These are phyloP conservation scores for Aspergillus hortae DNA, from an alignment of 2,329 filamentous ascomycete species.

Conservation along the genomic window DNA sequence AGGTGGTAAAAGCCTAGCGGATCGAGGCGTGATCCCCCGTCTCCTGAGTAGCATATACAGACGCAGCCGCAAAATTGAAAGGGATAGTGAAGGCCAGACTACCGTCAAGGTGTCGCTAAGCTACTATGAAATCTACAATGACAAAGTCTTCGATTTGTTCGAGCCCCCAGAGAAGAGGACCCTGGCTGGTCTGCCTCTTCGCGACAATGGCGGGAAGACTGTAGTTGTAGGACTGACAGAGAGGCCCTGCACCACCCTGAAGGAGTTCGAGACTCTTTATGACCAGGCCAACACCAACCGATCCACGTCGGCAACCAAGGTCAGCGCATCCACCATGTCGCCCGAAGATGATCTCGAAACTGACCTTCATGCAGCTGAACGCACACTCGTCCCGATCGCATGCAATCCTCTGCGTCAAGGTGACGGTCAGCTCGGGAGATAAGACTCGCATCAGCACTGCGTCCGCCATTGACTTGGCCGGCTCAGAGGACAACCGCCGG, in stretches of 20 bases:
- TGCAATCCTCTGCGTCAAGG: slow-evolving; percentile 84
- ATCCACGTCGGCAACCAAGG: slow-evolving; percentile 82
- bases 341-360: slow-evolving; percentile 4
- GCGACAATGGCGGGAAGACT: slow-evolving; percentile 83
- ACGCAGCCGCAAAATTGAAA: slow-evolving; percentile 76
- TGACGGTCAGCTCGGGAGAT: slow-evolving; percentile 70
- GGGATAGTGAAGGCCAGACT: slow-evolving; percentile 69
- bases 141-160: slow-evolving; percentile 89
- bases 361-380: slow-evolving; percentile 58
- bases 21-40: slow-evolving; percentile 83
- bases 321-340: slow-evolving; percentile 18
- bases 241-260: slow-evolving; percentile 74
- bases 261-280: slow-evolving; percentile 86
- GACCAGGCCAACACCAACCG: slow-evolving; percentile 90
- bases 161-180: slow-evolving; percentile 85
- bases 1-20: slow-evolving; percentile 78
- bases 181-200: slow-evolving; percentile 71
- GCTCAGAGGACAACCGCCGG: slow-evolving; percentile 90
- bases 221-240: slow-evolving; percentile 83
- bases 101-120: slow-evolving; percentile 72
- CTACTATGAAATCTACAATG: slow-evolving; percentile 97
- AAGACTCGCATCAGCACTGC: slow-evolving; percentile 73
- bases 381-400: slow-evolving; percentile 87
- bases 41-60: slow-evolving; percentile 83
- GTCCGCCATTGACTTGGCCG: slow-evolving; percentile 90